Evolutionary conservation across 164 flowering plant genomes (phyloP).

Genomic region (Buxus sempervirens): DNA sequence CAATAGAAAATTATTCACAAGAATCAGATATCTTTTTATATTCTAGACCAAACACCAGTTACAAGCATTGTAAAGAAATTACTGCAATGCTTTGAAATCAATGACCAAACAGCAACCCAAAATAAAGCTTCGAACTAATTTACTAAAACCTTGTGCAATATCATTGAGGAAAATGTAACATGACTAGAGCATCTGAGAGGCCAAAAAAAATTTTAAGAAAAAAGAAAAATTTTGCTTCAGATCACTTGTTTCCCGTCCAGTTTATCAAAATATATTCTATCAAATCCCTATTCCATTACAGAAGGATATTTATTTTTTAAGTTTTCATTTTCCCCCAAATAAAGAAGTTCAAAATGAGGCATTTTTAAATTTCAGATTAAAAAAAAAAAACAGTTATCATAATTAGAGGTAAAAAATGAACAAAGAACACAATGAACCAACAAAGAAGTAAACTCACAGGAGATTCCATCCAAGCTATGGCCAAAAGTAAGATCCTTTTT

Average conservation of each 20-base stretch:
- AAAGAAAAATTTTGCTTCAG: too few species aligned
- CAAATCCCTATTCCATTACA: background rate
- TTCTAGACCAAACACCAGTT: background rate
- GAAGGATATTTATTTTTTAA: background rate
- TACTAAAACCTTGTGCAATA: too few species aligned
- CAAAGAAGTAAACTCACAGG: background rate
- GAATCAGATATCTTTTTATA: background rate
- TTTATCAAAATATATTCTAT: too few species aligned
- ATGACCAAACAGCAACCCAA: background rate
- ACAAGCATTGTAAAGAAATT: background rate
- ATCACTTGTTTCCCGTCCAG: too few species aligned
- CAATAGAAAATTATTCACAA: too few species aligned
- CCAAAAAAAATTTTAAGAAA: too few species aligned
- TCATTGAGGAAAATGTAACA: too few species aligned
- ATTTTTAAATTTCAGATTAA: too few species aligned
- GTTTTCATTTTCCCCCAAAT: too few species aligned
- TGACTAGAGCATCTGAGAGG: too few species aligned
- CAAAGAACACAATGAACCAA: background rate
- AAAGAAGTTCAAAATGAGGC: too few species aligned
- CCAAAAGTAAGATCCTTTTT: background rate
- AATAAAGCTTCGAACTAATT: background rate
- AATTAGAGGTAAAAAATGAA: background rate
- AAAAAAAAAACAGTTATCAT: too few species aligned
- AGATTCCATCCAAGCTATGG: background rate
- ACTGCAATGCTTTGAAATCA: background rate